These are phyloP conservation scores for Wickerhamomyces sydowiorum DNA, from an alignment of 805 yeast species.

Conservation along the genomic window DNA sequence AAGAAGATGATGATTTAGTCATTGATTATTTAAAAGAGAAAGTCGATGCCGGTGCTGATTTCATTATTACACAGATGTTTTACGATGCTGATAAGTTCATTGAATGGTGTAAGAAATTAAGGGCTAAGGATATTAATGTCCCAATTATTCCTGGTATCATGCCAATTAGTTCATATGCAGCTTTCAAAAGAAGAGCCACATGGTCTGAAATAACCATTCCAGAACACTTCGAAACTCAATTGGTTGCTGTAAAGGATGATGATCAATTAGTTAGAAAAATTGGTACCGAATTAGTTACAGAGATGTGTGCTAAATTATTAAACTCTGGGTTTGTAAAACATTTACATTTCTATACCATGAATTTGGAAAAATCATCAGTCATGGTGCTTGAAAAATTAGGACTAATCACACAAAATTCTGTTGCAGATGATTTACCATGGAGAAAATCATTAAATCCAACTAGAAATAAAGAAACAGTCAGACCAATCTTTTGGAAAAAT, in stretches of 20 bases:
- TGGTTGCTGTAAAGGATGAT: conserved; percentile 85
- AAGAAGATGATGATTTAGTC: conserved; percentile 41
- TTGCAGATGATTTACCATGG: conserved; percentile 62
- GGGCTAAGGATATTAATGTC: conserved; percentile 66
- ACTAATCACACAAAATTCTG: conserved; percentile 33
- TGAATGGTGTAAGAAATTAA: conserved; percentile 68
- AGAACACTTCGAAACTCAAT: conserved; percentile 53
- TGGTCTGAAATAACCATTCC: conserved; percentile 92
- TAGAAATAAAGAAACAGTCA: conserved; percentile 72
- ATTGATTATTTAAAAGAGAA: conserved; percentile 72
- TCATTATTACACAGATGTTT: conserved; percentile 94
- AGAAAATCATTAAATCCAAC: conserved; percentile 80
- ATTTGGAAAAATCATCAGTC: conserved; percentile 83
- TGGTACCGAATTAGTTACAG: conserved; percentile 78
- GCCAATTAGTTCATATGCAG: conserved; percentile 96
- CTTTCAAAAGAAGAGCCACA: conserved; percentile 86
- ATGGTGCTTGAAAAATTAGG: conserved; percentile 79
- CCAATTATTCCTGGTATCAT: conserved; percentile 97
- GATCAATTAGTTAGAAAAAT: conserved; percentile 81
- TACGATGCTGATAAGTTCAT: conserved; percentile 87
- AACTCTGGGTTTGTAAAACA: conserved; percentile 74
- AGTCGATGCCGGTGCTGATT: conserved; percentile 90
- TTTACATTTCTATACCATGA: conserved; percentile 96
- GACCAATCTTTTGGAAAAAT: conserved; percentile 96
- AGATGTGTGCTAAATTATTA: conserved; percentile 72